Conservation (phyloP, 2,329 filamentous ascomycete species). For the Chaetomiaceae sp. region DNA sequence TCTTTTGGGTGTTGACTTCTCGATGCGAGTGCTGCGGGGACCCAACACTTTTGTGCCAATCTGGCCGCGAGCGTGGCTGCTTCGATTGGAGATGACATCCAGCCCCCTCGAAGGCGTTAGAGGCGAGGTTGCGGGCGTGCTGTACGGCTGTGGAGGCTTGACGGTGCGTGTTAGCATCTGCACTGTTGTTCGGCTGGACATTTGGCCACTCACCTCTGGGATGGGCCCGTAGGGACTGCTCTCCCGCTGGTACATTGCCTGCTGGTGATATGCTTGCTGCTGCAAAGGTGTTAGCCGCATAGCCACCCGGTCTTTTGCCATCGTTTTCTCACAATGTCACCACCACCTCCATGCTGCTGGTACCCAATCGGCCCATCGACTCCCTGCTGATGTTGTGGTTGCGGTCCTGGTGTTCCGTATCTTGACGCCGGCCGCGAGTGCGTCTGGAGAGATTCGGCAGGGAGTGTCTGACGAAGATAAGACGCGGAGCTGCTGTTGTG, state of each 20-base stretch:
- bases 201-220: slow-evolving; percentile 23
- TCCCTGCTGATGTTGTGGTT: slow-evolving; percentile 24
- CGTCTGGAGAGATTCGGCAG: slow-evolving; percentile 29
- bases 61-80: slow-evolving; percentile 30
- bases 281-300: slow-evolving; percentile 15
- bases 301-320: background rate
- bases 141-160: slow-evolving; percentile 36
- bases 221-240: slow-evolving; percentile 27
- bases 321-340: slow-evolving; percentile 17
- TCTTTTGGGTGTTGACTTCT: slow-evolving; percentile 34
- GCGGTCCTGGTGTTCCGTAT: slow-evolving; percentile 37
- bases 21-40: slow-evolving; percentile 29
- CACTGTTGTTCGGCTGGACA: background rate
- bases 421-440: slow-evolving; percentile 35
- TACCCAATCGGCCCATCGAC: slow-evolving; percentile 31
- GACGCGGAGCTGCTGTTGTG: slow-evolving; percentile 40
- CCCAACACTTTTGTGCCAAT: slow-evolving; percentile 25
- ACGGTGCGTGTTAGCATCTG: slow-evolving; percentile 1
- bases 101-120: slow-evolving; percentile 38
- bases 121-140: slow-evolving; percentile 49
- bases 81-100: slow-evolving; percentile 37
- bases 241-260: slow-evolving; percentile 21
- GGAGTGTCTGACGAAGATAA: slow-evolving; percentile 26
- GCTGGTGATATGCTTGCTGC: slow-evolving; percentile 23
- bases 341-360: slow-evolving; percentile 22